Percentiles rank a stretch among this genome's conserved stretches.
phyloP scores from a whole-genome alignment of 2,329 filamentous ascomycete species.

The Cytospora chrysosperma region DNA sequence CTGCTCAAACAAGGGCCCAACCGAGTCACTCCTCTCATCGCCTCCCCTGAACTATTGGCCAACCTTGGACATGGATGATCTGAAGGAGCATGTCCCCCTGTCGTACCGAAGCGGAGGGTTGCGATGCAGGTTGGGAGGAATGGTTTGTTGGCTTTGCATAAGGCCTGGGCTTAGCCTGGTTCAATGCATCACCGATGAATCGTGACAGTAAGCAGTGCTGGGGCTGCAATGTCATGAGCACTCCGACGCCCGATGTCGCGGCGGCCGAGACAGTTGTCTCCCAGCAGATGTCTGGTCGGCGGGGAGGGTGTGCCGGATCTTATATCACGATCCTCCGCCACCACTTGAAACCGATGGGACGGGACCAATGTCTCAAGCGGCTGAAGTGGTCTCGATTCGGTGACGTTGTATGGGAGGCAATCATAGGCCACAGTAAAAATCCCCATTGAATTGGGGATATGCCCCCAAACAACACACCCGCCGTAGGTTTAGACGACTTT shows the following conservation, averaged over 20 bases:
- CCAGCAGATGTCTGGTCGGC: not conserved
- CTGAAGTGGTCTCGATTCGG: not conserved
- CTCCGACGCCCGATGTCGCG: conserved; percentile 4
- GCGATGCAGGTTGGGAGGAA: conserved; percentile 12
- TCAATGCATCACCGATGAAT: conserved; percentile 17
- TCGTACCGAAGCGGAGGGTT: conserved; percentile 13
- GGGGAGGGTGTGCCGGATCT: not conserved
- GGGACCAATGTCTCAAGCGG: not conserved
- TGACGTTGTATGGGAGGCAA: not conserved
- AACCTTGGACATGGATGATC: conserved; percentile 3
- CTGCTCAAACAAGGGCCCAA: conserved; percentile 10
- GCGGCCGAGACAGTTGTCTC: not conserved
- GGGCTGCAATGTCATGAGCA: conserved; percentile 6
- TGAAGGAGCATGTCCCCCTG: conserved; percentile 9
- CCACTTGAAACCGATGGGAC: not conserved
- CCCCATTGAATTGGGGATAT: conserved; percentile 13
- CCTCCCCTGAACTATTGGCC: conserved; percentile 17
- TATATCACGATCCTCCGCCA: not conserved
- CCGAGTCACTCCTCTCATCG: conserved; percentile 4
- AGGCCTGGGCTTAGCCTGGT: conserved; percentile 17
- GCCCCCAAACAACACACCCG: conserved; percentile 11
- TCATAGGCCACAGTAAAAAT: conserved; percentile 6
- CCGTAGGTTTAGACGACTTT: conserved; percentile 4
- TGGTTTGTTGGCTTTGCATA: conserved; percentile 20
- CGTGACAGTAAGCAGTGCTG: not conserved